Conservation (phyloP, 805 yeast genomes). For the Pichia insulana region DNA sequence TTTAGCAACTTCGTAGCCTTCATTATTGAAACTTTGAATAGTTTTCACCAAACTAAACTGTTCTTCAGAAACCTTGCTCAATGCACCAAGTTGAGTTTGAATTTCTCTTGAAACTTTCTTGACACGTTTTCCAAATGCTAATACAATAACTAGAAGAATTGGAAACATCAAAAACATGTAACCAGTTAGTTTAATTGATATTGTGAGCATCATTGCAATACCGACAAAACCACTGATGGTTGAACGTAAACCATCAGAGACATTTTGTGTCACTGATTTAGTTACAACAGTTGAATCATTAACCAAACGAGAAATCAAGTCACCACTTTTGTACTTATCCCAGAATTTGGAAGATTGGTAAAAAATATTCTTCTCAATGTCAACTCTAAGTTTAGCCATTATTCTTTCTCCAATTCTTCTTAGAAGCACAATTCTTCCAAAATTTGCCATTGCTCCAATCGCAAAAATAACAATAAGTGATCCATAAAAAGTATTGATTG, state of each 20-base stretch:
- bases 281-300: conserved; percentile 86
- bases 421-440: conserved; percentile 68
- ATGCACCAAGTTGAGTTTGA: conserved; percentile 75
- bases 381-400: conserved; percentile 74
- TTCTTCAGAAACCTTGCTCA: conserved; percentile 89
- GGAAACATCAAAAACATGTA: conserved; percentile 78
- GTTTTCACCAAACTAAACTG: conserved; percentile 79
- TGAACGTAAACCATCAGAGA: conserved; percentile 88
- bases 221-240: conserved; percentile 79
- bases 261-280: conserved; percentile 75
- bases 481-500: conserved; percentile 54
- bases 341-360: conserved; percentile 84
- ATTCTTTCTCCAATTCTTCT: conserved; percentile 79
- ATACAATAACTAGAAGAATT: conserved; percentile 69
- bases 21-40: conserved; percentile 87
- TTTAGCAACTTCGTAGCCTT: conserved; percentile 62
- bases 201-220: conserved; percentile 82
- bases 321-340: conserved; percentile 87
- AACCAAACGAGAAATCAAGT: conserved; percentile 77
- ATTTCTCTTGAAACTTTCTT: conserved; percentile 64
- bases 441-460: conserved; percentile 70
- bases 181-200: conserved; percentile 73
- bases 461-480: conserved; percentile 55
- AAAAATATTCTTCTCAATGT: conserved; percentile 66
- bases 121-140: conserved; percentile 73